Evolutionary conservation across 495 filamentous ascomycete genomes (phyloP), one percentile per base, ranked within the genome.

Genomic region (Jackrogersella minutella): DNA sequence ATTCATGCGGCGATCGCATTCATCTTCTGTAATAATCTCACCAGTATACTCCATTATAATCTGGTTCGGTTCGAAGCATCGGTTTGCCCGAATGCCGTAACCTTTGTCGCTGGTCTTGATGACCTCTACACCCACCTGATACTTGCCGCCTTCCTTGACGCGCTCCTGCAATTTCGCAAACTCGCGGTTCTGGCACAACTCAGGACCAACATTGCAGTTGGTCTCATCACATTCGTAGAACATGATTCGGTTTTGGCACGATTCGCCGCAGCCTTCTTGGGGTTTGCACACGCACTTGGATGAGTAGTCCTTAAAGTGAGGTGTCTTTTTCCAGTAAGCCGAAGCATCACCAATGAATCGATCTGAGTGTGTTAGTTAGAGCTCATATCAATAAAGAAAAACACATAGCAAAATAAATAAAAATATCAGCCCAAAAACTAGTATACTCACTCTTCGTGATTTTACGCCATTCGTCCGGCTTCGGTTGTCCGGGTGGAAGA

Each of bases 31-130:
- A 71, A 99, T 94, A 58, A 99, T 97, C 78, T 99, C 95, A 34
- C 95, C 95, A 6, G 92, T 92, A 73, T 99, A 99, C 73, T 99
- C 95, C 77, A 97, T 92, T 70, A 99, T 97, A 74, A 99, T 96
- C 79, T 98, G 93, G 70, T 93, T 88, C 0, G 93, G 85, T 36
- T 90, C 85, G 70, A 97, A 99, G 56, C 86, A 89, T 37, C 95
- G 89, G 74, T 94, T 96, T 66, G 89, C 90, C 52, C 95, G 89
- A 17, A 99, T 90, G 40, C 95, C 95, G 75, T 92, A 96, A 24
- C 95, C 95, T 49, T 92, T 87, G 79, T 97, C 93, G 13, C 70
- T 64, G 7, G 96, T 98, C 78, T 97, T 93, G 77, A 95, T 85
- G 26, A 97, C 93, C 73, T 99, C 95, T 21, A 99, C 94, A 31